These are phyloP conservation scores for Cladophialophora chaetospira DNA, from an alignment of 2,329 filamentous ascomycete genomes.

Conservation along the genomic window DNA sequence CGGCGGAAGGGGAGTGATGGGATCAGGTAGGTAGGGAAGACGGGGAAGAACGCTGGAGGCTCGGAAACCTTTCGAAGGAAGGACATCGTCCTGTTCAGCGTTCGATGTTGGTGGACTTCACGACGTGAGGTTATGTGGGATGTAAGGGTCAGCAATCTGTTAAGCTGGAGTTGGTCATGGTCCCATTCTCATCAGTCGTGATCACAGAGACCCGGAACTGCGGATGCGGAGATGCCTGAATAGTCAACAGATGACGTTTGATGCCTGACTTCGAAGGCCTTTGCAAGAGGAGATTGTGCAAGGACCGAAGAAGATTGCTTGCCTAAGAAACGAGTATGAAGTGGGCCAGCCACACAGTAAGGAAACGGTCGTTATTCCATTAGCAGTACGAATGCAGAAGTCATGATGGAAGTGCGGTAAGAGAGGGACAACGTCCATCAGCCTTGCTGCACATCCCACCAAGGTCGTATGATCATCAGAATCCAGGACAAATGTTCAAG, in stretches of 20 bases:
- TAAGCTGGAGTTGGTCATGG: background rate
- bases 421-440: background rate
- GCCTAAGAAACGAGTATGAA: background rate
- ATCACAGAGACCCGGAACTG: slow-evolving; percentile 4
- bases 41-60: slow-evolving; percentile 34
- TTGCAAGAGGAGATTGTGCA: no score
- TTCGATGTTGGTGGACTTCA: background rate
- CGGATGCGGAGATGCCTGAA: slow-evolving; percentile 8
- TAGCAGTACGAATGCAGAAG: background rate
- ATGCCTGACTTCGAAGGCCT: background rate
- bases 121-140: background rate
- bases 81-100: slow-evolving; percentile 22
- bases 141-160: background rate
- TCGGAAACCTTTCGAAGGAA: slow-evolving; percentile 31
- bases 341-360: slow-evolving; percentile 5
- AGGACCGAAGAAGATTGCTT: background rate
- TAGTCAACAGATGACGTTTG: background rate
- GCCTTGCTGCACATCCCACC: background rate
- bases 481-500: no score
- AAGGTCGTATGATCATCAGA: slow-evolving; percentile 5
- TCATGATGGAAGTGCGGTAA: background rate
- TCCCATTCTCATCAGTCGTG: background rate
- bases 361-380: background rate
- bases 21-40: slow-evolving; percentile 56
- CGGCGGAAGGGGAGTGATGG: slow-evolving; percentile 51